Evolutionary conservation across 2,329 filamentous ascomycete species (phyloP).

Genomic region (Alternaria hordeiaustralica): DNA sequence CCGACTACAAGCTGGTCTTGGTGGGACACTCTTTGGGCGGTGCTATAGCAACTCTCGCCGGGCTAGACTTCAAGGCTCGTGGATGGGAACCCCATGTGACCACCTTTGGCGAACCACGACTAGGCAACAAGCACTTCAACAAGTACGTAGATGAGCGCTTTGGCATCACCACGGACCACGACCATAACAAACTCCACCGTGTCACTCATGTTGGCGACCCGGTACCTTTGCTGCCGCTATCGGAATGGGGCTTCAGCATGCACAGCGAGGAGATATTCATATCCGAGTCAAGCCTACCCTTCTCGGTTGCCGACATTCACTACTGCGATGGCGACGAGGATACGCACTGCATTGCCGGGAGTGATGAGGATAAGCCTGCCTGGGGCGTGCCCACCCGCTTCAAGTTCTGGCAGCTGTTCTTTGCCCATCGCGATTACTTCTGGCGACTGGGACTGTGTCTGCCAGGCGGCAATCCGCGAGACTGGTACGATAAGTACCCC

Average conservation of each 20-base stretch:
- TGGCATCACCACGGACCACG: conserved; percentile 31
- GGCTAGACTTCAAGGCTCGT: conserved; percentile 77
- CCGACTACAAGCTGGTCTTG: conserved; percentile 75
- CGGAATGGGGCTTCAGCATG: conserved; percentile 85
- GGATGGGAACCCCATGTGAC: conserved; percentile 81
- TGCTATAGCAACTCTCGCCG: conserved; percentile 86
- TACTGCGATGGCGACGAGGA: conserved; percentile 77
- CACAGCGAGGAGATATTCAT: conserved; percentile 92
- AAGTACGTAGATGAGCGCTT: conserved; percentile 63
- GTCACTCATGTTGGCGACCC: conserved; percentile 89
- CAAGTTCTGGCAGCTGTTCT: conserved; percentile 90
- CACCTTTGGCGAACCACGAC: conserved; percentile 86
- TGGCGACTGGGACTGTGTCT: conserved; percentile 91
- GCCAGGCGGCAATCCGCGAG: conserved; percentile 74
- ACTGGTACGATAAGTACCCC: conserved; percentile 64
- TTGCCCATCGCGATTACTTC: conserved; percentile 96
- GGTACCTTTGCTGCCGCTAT: conserved; percentile 82
- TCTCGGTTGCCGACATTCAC: conserved; percentile 70
- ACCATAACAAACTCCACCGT: conserved; percentile 65
- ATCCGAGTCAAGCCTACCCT: conserved; percentile 71
- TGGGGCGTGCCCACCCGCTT: conserved; percentile 61
- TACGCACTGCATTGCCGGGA: conserved; percentile 71
- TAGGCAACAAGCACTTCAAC: conserved; percentile 63
- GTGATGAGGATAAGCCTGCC: conserved; percentile 37
- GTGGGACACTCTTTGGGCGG: conserved; percentile 93